Evolutionary conservation across 345 rosid species (phyloP), one percentile per base, ranked within the genome.

Genomic region (Boechera divaricarpa): DNA sequence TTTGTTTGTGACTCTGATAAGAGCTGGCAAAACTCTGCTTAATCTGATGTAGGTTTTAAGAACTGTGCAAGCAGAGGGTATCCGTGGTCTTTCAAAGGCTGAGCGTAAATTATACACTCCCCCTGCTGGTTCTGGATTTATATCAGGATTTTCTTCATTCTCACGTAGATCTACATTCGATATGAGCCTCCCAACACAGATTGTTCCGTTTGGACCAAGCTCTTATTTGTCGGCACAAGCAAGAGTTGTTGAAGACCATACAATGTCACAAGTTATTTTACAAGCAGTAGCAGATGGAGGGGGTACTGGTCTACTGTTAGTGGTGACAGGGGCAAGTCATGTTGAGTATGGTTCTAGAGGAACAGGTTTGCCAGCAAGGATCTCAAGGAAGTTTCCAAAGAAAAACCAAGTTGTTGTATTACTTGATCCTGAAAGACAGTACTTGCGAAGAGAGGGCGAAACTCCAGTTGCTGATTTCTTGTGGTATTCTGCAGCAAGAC

Each of bases 401-500:
- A 91, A 87, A 69, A 90, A 87, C 80, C 97, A 94, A 84, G 89
- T 86, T 24, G 94, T 90, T 78, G 81, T 91, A 67, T 73, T 91
- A 63, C 96, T 91, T 76, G 92, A 94, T 71, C 98, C 96, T 31
- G 97, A 94, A 79, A 89, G 98, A 75, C 97, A 91, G 73, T 82
- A 74, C 75, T 80, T 94, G 38, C 77, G 92, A 75, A 88, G 95
- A 78, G 97, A 94, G 69, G 97, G 97, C 10, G 98, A 94, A 70
- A 90, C 83, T 78, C 98, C 97, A 47, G 86, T 89, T 28, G 93
- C 97, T 66, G 97, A 94, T 80, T 92, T 94, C 76, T 83, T 94
- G 78, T 90, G 97, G 98, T 92, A 91, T 84, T 91, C 98, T 70
- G 97, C 91, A 13, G 92, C 98, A 64, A 90, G 98, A 78, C 93